Conservation (phyloP, 139 green algal species). For the Haematococcus lacustris region DNA sequence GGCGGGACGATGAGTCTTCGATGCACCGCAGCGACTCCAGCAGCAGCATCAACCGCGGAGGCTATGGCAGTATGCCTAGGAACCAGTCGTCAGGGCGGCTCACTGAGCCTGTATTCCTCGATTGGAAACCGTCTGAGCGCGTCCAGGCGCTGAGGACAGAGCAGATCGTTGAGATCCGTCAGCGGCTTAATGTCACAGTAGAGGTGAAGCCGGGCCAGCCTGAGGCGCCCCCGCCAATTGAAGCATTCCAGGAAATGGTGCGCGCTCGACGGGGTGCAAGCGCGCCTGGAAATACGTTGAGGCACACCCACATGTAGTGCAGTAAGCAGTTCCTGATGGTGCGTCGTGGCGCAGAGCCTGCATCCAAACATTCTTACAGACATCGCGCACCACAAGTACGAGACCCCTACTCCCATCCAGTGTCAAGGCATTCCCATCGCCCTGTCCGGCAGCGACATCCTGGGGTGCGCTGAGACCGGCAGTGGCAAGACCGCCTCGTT, state of each 20-base stretch:
- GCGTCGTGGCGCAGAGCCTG: constrained; percentile 48
- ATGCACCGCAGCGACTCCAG: not conserved
- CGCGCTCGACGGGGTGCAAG: not conserved
- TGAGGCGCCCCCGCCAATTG: constrained; percentile 41
- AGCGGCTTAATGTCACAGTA: constrained; percentile 61
- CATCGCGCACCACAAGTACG: constrained; percentile 74
- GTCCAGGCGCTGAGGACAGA: constrained; percentile 47
- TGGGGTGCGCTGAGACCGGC: constrained; percentile 85
- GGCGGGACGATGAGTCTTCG: not conserved
- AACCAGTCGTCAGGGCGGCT: not conserved
- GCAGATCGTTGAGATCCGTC: constrained; percentile 55
- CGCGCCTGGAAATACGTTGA: not conserved
- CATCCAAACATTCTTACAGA: constrained; percentile 70
- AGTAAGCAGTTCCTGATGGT: not conserved
- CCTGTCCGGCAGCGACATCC: constrained; percentile 70
- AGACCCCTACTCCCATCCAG: constrained; percentile 85
- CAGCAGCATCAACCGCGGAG: no score
- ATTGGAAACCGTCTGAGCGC: constrained; percentile 48
- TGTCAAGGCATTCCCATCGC: constrained; percentile 77
- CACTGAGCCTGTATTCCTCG: constrained; percentile 17
- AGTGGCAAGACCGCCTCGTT: constrained; percentile 82
- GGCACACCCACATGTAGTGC: not conserved
- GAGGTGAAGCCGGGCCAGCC: constrained; percentile 34
- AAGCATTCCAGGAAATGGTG: constrained; percentile 76
- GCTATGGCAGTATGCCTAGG: no score